Evolutionary conservation across 2,329 filamentous ascomycete species (phyloP).

Genomic region (Cadophora sp.): DNA sequence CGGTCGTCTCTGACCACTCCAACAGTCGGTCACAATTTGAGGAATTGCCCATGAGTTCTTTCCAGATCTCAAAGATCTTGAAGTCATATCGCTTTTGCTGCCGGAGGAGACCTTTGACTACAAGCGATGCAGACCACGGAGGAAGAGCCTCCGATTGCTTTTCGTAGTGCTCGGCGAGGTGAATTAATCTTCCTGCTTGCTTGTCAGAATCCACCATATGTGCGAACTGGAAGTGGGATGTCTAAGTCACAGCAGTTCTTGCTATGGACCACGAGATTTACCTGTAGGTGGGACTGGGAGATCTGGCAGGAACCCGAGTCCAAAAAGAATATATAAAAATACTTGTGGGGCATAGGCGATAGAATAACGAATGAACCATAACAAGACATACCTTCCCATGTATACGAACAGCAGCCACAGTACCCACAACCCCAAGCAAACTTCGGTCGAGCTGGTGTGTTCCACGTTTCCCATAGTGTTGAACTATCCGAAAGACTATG

Average conservation of each 20-base stretch:
- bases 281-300: too few species aligned
- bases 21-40: conserved; percentile 24
- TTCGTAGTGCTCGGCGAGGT: conserved; percentile 40
- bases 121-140: conserved; percentile 33
- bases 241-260: too few species aligned
- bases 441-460: conserved; percentile 30
- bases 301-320: too few species aligned
- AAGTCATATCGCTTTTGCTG: conserved; percentile 31
- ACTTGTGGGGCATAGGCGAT: background rate
- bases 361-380: conserved; percentile 1
- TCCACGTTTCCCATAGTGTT: conserved; percentile 33
- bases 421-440: conserved; percentile 40
- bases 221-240: too few species aligned
- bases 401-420: conserved; percentile 33
- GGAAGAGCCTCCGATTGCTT: conserved; percentile 26
- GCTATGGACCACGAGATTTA: too few species aligned
- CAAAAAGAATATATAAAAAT: too few species aligned
- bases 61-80: conserved; percentile 33
- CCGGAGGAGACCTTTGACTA: conserved; percentile 37
- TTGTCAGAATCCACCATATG: too few species aligned
- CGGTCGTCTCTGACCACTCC: conserved; percentile 30
- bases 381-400: conserved; percentile 36
- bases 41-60: conserved; percentile 12
- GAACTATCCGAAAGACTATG: conserved; percentile 29
- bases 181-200: conserved; percentile 31